phyloP scores from a whole-genome alignment of 169 alveolate species.

The Perkinsus olseni region DNA sequence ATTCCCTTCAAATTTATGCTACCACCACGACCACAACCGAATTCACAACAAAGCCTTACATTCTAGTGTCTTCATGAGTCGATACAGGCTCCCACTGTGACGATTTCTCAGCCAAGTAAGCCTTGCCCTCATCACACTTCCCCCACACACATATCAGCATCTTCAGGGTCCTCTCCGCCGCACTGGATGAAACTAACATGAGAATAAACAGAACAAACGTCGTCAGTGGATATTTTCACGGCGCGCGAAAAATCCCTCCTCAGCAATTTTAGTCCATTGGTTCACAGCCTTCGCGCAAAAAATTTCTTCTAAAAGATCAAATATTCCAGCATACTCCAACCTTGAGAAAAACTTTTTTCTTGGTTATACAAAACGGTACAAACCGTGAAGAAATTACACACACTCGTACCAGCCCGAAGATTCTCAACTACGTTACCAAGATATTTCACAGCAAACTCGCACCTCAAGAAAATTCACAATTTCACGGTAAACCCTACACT shows the following conservation, averaged over 20 bases:
- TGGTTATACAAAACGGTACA: too few species aligned
- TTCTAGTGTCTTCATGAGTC: background rate
- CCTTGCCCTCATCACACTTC: background rate
- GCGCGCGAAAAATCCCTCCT: too few species aligned
- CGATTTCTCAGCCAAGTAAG: background rate
- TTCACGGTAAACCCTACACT: background rate
- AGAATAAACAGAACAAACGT: background rate
- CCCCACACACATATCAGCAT: background rate
- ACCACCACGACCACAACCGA: background rate
- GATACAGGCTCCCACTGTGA: background rate
- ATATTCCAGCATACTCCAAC: too few species aligned
- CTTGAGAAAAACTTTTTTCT: too few species aligned
- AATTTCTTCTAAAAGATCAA: too few species aligned
- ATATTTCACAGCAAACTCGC: background rate
- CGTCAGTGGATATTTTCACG: background rate
- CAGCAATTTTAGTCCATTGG: too few species aligned
- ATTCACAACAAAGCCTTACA: background rate
- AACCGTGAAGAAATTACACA: too few species aligned
- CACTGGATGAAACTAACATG: background rate
- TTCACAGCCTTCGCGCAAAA: too few species aligned
- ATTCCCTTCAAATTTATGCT: background rate
- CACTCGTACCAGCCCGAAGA: too few species aligned
- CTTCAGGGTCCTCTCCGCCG: background rate
- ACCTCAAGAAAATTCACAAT: background rate
- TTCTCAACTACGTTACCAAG: too few species aligned